A percentile compares a stretch with the other conserved stretches of the same genome.
Evolutionary conservation across 2,329 filamentous ascomycete genomes (phyloP).

Genomic region (Paecilomyces variotii): DNA sequence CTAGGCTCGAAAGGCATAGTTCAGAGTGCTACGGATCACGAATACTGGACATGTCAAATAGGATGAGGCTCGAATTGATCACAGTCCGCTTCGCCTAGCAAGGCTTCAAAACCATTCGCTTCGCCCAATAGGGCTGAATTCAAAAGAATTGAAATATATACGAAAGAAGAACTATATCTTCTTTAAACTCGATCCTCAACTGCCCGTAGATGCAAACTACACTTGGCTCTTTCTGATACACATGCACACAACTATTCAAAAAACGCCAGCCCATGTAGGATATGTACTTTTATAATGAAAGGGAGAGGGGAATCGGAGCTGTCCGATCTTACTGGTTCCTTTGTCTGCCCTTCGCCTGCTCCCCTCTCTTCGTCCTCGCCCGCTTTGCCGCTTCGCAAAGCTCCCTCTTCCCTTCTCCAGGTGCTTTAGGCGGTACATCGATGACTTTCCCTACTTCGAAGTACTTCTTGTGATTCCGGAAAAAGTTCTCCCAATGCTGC

Average conservation of each 20-base stretch:
- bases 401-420: constrained; percentile 45
- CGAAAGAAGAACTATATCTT: background rate
- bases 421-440: constrained; percentile 10
- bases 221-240: background rate
- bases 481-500: constrained; percentile 77
- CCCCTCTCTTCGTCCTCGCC: constrained; percentile 49
- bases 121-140: background rate
- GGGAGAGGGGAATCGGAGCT: background rate
- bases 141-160: background rate
- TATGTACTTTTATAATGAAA: background rate
- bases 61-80: constrained; percentile 13
- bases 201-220: background rate
- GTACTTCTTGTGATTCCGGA: constrained; percentile 72
- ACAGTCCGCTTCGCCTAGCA: background rate
- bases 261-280: background rate
- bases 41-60: constrained; percentile 24
- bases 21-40: constrained; percentile 22
- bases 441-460: constrained; percentile 68
- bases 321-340: constrained; percentile 4
- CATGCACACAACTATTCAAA: background rate
- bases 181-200: background rate
- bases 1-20: constrained; percentile 20
- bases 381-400: constrained; percentile 66
- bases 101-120: background rate
- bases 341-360: constrained; percentile 13